Percentiles rank a stretch among this genome's conserved stretches.
These are phyloP conservation scores for Phragmites australis DNA, from an alignment of 176 grass and related monocot genomes.

Conservation along the genomic window DNA sequence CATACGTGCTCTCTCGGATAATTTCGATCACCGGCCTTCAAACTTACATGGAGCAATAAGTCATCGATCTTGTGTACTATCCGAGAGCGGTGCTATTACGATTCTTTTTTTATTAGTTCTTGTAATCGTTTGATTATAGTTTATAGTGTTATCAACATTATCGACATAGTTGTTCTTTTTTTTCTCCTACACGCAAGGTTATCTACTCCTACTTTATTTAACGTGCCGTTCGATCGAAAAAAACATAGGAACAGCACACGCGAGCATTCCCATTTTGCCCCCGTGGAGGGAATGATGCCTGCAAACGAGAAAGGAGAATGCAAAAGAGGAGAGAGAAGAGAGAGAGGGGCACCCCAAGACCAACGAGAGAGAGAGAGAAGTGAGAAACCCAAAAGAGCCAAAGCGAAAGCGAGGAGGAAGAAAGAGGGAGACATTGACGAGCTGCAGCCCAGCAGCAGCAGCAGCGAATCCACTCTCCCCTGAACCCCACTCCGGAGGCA, in stretches of 20 bases:
- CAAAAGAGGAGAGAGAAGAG: constrained; percentile 32
- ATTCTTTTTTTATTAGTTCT: too few species aligned
- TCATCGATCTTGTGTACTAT: too few species aligned
- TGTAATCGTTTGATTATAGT: too few species aligned
- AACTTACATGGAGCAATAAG: too few species aligned
- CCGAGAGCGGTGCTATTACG: too few species aligned
- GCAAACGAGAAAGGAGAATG: neutral
- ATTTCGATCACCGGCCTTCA: too few species aligned
- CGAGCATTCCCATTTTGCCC: constrained; percentile 42
- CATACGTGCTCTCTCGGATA: too few species aligned
- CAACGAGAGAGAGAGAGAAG: neutral
- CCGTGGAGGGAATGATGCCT: constrained; percentile 60
- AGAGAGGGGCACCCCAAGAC: neutral
- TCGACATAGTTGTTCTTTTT: too few species aligned
- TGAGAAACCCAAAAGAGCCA: constrained; percentile 32
- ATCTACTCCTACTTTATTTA: too few species aligned
- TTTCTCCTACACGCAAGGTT: too few species aligned
- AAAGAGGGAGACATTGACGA: constrained; percentile 28
- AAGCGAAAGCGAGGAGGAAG: constrained; percentile 32
- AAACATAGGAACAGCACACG: neutral
- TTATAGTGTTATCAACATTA: too few species aligned
- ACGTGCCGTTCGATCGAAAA: too few species aligned
- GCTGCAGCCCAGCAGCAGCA: neutral
- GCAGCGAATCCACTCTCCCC: neutral
- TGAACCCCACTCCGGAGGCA: neutral